Evolutionary conservation across 768 basidiomycete species (phyloP), one percentile per base, ranked within the genome.

Genomic region (Amanita phalloides): DNA sequence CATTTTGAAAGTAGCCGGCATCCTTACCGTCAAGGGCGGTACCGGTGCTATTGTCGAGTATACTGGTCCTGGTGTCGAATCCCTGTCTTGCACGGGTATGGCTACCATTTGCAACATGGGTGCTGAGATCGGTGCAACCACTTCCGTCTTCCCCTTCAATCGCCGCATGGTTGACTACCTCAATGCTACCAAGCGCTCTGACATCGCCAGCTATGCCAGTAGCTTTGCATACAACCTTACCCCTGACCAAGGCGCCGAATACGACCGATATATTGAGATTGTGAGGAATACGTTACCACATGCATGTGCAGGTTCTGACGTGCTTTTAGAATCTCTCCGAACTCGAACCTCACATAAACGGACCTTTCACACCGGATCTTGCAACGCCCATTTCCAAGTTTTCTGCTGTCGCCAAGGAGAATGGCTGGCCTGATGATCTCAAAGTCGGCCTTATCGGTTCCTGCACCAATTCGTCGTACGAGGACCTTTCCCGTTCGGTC

Each of bases 51-150:
- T 99, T 61, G 91, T 99, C 59, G 95, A 99, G 67, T 99, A 99
- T 75, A 84, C 75, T 59, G 95, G 95, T 57, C 69, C 92, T 62
- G 95, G 95, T 77, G 87, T 98, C 56, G 87, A 95, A 64, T 91
- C 91, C 32, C 80, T 99, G 55, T 96, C 93, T 45, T 91, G 88
- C 79, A 99, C 95, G 45, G 95, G 95, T 69, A 96, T 98, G 94
- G 95, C 91, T 48, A 98, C 95, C 20, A 95, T 99, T 62, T 97
- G 95, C 70, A 99, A 97, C 82, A 99, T 98, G 95, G 95, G 95
- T 77, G 95, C 95, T 60, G 95, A 99, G 71, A 97, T 98, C 62
- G 95, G 95, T 66, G 96, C 96, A 35, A 99, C 96, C 8, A 98
- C 96, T 20, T 97, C 95, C 14, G 71, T 98, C 60, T 99, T 99